Percentiles rank a stretch among this genome's conserved stretches.
These are phyloP conservation scores for Phytophthora europaea DNA, from an alignment of 352 stramenopile species.

Conservation along the genomic window DNA sequence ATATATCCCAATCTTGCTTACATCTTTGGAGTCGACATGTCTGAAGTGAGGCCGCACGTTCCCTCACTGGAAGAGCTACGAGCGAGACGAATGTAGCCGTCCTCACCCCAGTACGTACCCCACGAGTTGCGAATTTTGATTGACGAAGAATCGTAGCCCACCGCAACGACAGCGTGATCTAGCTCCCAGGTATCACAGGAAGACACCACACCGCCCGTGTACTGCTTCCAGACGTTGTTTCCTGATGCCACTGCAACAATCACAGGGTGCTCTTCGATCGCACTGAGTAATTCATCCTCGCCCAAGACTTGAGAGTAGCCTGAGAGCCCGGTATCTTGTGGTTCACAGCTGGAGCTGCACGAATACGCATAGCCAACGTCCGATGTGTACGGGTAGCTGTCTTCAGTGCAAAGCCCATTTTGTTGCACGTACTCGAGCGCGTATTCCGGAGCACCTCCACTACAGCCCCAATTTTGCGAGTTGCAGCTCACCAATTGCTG, in stretches of 20 bases:
- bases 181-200: slow-evolving; percentile 84
- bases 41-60: slow-evolving; percentile 54
- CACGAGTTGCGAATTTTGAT: slow-evolving; percentile 99
- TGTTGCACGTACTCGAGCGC: slow-evolving; percentile 93
- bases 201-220: slow-evolving; percentile 93
- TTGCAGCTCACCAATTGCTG: slow-evolving; percentile 95
- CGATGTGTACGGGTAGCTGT: slow-evolving; percentile 49
- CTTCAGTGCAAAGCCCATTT: slow-evolving; percentile 78
- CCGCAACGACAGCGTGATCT: slow-evolving; percentile 97
- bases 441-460: slow-evolving; percentile 91
- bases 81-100: slow-evolving; percentile 94
- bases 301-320: slow-evolving; percentile 73
- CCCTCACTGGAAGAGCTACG: slow-evolving; percentile 63
- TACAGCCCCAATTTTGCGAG: slow-evolving; percentile 90
- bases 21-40: slow-evolving; percentile 60
- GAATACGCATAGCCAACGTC: slow-evolving; percentile 28
- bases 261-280: slow-evolving; percentile 86
- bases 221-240: slow-evolving; percentile 97
- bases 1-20: slow-evolving; percentile 14
- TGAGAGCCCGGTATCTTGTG: slow-evolving; percentile 44
- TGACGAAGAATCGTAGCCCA: slow-evolving; percentile 93
- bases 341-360: slow-evolving; percentile 40
- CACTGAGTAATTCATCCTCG: slow-evolving; percentile 39
- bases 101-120: slow-evolving; percentile 91
- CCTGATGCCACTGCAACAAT: slow-evolving; percentile 95